A percentile compares a stretch with the other conserved stretches of the same genome.
These are phyloP conservation scores for Davidsoniella eucalypti DNA, from an alignment of 2,329 filamentous ascomycete genomes.

Conservation along the genomic window DNA sequence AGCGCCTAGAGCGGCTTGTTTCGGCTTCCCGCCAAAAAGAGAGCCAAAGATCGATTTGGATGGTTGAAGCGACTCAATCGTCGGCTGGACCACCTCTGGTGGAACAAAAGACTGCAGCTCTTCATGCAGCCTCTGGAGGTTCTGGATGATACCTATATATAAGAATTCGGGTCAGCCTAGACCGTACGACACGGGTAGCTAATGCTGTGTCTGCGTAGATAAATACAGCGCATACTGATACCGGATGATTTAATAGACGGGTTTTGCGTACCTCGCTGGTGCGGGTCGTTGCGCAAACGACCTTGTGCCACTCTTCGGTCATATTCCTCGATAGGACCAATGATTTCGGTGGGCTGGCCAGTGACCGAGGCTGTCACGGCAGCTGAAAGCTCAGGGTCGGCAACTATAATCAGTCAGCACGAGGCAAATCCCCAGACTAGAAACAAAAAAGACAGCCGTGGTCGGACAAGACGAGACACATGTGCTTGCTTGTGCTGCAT, in stretches of 20 bases:
- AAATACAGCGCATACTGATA: too few relatives aligned
- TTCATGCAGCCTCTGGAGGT: conserved; percentile 75
- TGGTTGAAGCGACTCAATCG: conserved; percentile 50
- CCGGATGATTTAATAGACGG: neutral
- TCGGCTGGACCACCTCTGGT: conserved; percentile 60
- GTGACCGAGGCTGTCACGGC: too few relatives aligned
- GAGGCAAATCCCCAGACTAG: too few relatives aligned
- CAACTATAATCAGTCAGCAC: neutral
- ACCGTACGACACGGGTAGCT: neutral
- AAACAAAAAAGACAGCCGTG: too few relatives aligned
- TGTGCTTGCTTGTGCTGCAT: too few relatives aligned
- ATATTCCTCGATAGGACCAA: conserved; percentile 77
- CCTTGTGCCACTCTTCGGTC: conserved; percentile 62
- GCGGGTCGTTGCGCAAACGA: conserved; percentile 66
- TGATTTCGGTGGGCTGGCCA: conserved; percentile 7
- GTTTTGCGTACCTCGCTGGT: conserved; percentile 56
- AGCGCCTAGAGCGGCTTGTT: conserved; percentile 23
- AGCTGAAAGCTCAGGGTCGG: neutral
- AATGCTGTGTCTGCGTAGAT: too few relatives aligned
- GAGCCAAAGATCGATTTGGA: conserved; percentile 38
- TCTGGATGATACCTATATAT: conserved; percentile 62
- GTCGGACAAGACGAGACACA: too few relatives aligned
- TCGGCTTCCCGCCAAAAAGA: conserved; percentile 35
- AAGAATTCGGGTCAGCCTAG: conserved; percentile 5
- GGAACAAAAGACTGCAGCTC: conserved; percentile 60